Evolutionary conservation across 805 yeast genomes (phyloP).

Genomic region (Clavispora asparagi): DNA sequence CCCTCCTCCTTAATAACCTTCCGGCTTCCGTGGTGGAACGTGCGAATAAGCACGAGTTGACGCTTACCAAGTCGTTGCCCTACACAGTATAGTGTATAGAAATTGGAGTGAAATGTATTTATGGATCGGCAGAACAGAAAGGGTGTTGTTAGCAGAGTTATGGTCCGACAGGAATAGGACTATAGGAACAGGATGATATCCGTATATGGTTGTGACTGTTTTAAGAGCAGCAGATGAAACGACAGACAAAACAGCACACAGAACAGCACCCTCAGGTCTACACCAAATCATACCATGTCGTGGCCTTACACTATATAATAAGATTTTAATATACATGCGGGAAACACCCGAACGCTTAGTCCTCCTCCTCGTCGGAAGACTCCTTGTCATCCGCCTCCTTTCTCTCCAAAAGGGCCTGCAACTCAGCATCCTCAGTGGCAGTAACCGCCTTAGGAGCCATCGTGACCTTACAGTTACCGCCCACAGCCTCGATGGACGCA

Average conservation of each 20-base stretch:
- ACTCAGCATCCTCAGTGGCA: conserved; percentile 96
- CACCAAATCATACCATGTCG: neutral
- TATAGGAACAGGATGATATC: no score
- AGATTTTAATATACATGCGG: neutral
- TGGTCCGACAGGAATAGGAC: no score
- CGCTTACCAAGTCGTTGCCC: conserved; percentile 26
- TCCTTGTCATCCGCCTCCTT: conserved; percentile 85
- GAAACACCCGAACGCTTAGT: conserved; percentile 14
- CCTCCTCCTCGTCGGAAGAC: conserved; percentile 75
- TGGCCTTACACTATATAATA: neutral
- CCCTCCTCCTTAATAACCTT: conserved; percentile 28
- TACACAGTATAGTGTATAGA: conserved; percentile 1
- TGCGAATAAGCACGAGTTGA: conserved; percentile 31
- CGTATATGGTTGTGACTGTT: no score
- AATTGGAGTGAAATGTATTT: no score
- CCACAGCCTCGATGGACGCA: conserved; percentile 62
- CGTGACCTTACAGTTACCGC: conserved; percentile 85
- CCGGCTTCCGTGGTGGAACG: conserved; percentile 36
- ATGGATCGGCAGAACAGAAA: no score
- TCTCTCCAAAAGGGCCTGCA: conserved; percentile 90
- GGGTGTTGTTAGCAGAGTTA: no score
- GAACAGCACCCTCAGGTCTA: no score
- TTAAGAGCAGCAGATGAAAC: no score
- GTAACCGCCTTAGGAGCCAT: conserved; percentile 99
- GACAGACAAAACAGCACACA: no score